Percentiles rank a stretch among this genome's conserved stretches.
Evolutionary conservation across 257 asterid species (phyloP).

Genomic region (Plectranthus barbatus): DNA sequence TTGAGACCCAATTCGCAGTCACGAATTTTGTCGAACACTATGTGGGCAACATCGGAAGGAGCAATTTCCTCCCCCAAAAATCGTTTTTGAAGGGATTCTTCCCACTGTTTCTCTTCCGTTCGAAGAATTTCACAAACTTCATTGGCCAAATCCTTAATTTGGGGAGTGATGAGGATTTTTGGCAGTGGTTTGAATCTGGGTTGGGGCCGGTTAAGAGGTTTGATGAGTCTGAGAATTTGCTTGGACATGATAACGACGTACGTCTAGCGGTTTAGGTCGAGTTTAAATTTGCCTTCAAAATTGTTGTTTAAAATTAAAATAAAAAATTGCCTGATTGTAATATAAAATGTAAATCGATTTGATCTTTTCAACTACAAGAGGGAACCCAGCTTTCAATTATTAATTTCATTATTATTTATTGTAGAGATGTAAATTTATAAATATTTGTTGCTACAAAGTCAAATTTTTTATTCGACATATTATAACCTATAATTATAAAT

Average conservation of each 20-base stretch:
- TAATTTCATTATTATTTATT: too few species aligned
- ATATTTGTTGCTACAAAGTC: too few species aligned
- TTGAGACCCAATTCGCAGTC: conserved; percentile 61
- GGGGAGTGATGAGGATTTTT: conserved; percentile 25
- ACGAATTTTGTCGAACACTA: conserved; percentile 81
- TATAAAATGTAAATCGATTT: too few species aligned
- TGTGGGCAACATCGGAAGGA: conserved; percentile 74
- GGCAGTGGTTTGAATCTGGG: conserved; percentile 24
- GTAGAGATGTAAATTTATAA: too few species aligned
- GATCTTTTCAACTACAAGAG: too few species aligned
- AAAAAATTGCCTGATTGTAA: too few species aligned
- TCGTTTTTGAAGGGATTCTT: conserved; percentile 44
- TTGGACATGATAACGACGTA: conserved; percentile 50
- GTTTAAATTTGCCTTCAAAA: background rate
- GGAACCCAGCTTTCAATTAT: background rate
- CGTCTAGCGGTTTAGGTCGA: background rate
- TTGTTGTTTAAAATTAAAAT: too few species aligned
- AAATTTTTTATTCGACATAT: too few species aligned
- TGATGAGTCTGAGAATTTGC: conserved; percentile 52
- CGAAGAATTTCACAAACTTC: conserved; percentile 61
- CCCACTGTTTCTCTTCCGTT: conserved; percentile 46
- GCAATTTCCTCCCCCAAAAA: conserved; percentile 46
- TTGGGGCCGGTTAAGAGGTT: conserved; percentile 43
- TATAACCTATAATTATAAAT: too few species aligned
- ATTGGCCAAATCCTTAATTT: conserved; percentile 31